Base-by-base conservation (phyloP, 2,329 filamentous ascomycete species). In the Fusarium sterilihyphosum region DNA sequence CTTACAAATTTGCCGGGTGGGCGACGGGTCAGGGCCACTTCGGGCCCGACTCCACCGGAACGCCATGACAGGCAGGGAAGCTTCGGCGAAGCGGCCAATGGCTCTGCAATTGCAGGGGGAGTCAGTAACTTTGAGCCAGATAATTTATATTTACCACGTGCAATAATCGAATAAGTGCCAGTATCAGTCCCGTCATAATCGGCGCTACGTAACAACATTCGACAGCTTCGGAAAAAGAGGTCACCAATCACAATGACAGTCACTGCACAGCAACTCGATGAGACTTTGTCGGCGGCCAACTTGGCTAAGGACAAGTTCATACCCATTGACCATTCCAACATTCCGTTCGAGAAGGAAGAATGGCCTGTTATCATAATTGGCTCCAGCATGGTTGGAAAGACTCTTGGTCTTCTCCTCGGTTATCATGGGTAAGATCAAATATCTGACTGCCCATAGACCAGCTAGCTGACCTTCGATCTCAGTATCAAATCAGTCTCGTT, bases 61-160 rank as follows among this genome's bases (percentile, higher is more conserved):
- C 20, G 10, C 29, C 1, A 8, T n/a, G 4, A 33, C 31, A 33
- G 14, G 14, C 29, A 33, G 4, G 29, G 5, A 33, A 31, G 6
- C 14, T 8, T n/a, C 8, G 9, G 26, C 6, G 20, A 4, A 12
- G 22, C 7, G 14, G 33, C 11, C 1, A 9, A 31, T 6, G 4
- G 10, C 5, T n/a, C 0, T 31, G 20, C 6, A 11, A 0, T 0
- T 3, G 8, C 9, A 31, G 9, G 2, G 14, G 10, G 3, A 0
- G 3, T 10, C 9, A n/a, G 4, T 8, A 4, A n/a, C 16, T 17
- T 12, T 50, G 10, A 22, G 17, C 5, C 0, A 5, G 6, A 8
- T 6, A 33, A 4, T 17, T n/a, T 33, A 33, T n/a, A 33, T n/a
- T 31, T n/a, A 31, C 20, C 14, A n/a, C 20, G 6, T 22, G 4